Evolutionary conservation across 2,329 filamentous ascomycete genomes (phyloP).

Genomic region (Aspergillus sclerotialis): DNA sequence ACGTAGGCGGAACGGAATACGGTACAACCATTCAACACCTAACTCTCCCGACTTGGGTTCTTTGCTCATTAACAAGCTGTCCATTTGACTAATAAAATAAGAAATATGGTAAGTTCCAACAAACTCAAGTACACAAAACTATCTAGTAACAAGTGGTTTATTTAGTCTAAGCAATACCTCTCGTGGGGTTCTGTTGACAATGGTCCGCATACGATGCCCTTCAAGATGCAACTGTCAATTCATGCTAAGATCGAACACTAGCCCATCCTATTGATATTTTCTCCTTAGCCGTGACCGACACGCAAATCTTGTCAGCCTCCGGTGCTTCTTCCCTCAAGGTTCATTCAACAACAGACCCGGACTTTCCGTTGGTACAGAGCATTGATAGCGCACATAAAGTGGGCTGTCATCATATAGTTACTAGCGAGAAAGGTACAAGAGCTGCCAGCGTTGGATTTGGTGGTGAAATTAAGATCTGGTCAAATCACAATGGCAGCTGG

Average conservation of each 20-base stretch:
- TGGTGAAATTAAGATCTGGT: slow-evolving; percentile 83
- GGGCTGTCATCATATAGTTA: slow-evolving; percentile 83
- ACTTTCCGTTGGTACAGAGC: slow-evolving; percentile 72
- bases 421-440: slow-evolving; percentile 59
- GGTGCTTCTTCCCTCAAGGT: slow-evolving; percentile 77
- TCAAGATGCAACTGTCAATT: slow-evolving; percentile 2
- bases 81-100: too few relatives aligned
- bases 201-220: slow-evolving; percentile 43
- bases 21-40: too few relatives aligned
- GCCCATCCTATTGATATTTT: slow-evolving; percentile 82
- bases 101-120: slow-evolving; percentile 17
- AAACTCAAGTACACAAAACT: slow-evolving; percentile 4
- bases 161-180: slow-evolving; percentile 94
- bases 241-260: slow-evolving; percentile 33
- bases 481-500: slow-evolving; percentile 50
- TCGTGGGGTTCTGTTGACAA: slow-evolving; percentile 85
- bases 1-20: too few relatives aligned
- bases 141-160: slow-evolving; percentile 8
- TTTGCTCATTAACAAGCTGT: too few relatives aligned
- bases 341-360: slow-evolving; percentile 63
- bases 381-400: slow-evolving; percentile 75
- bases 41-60: too few relatives aligned
- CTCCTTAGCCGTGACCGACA: slow-evolving; percentile 67
- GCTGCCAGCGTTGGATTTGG: slow-evolving; percentile 84
- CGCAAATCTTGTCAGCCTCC: slow-evolving; percentile 71